A percentile compares a stretch with the other conserved stretches of the same genome.
phyloP scores from a whole-genome alignment of 2,329 filamentous ascomycete genomes.

The Colletotrichum brevisporum region DNA sequence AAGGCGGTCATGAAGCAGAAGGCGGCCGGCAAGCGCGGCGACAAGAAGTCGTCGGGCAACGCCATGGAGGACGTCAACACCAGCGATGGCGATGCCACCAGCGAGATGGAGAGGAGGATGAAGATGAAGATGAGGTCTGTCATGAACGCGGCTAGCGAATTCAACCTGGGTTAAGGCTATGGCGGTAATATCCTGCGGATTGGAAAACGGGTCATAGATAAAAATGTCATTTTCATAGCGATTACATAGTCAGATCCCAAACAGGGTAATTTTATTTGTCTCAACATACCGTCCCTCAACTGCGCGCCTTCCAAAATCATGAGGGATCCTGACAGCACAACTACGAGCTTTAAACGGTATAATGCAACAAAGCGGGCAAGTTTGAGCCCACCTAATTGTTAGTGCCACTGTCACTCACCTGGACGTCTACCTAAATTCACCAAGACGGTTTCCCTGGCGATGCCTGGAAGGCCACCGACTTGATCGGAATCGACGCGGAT shows the following conservation, averaged over 20 bases:
- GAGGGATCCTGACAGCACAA: no score
- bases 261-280: constrained; percentile 25
- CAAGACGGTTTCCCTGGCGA: not conserved
- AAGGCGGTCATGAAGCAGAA: constrained; percentile 53
- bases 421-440: not conserved
- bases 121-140: constrained; percentile 72
- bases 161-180: constrained; percentile 72
- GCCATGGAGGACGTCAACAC: constrained; percentile 47
- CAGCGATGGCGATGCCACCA: constrained; percentile 50
- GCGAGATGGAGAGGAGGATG: constrained; percentile 73
- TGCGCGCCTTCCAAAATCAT: no score
- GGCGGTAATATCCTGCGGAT: constrained; percentile 4
- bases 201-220: constrained; percentile 33
- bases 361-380: not conserved
- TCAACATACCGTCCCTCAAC: not conserved
- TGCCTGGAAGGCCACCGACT: not conserved
- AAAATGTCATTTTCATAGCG: constrained; percentile 32
- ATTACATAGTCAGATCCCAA: constrained; percentile 33
- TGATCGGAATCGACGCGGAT: not conserved
- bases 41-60: constrained; percentile 41
- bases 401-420: not conserved
- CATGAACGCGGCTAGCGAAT: constrained; percentile 73
- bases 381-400: constrained; percentile 15
- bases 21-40: constrained; percentile 41
- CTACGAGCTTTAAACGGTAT: not conserved